phyloP scores from a whole-genome alignment of 129 eudicot genomes.

The Logfia minima region DNA sequence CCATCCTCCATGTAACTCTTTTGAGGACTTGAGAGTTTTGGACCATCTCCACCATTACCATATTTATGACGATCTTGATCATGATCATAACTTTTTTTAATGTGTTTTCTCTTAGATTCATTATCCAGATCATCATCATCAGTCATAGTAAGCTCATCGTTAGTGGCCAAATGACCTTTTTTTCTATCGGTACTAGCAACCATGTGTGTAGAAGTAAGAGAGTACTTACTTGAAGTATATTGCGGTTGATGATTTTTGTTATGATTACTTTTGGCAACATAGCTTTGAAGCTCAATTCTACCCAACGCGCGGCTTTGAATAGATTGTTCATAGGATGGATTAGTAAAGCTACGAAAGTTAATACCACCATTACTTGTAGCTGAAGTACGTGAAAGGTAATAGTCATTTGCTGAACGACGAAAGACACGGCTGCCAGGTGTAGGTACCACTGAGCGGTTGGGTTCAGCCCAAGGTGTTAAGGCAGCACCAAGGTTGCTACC shows the following conservation, averaged over 20 bases:
- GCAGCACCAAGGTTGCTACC: slow-evolving; percentile 53
- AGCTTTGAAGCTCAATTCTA: slow-evolving; percentile 75
- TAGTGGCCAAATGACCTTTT: slow-evolving; percentile 15
- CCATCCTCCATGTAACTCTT: slow-evolving; percentile 14
- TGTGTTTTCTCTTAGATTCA: slow-evolving; percentile 22
- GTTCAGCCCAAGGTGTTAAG: slow-evolving; percentile 61
- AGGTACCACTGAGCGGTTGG: slow-evolving; percentile 14
- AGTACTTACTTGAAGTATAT: neutral
- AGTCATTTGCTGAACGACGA: slow-evolving; percentile 68
- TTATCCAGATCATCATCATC: slow-evolving; percentile 33
- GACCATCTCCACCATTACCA: slow-evolving; percentile 24
- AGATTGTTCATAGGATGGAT: slow-evolving; percentile 36
- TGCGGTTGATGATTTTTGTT: slow-evolving; percentile 17
- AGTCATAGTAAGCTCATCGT: slow-evolving; percentile 26
- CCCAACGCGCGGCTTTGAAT: slow-evolving; percentile 30
- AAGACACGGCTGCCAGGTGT: slow-evolving; percentile 36
- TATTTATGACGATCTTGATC: slow-evolving; percentile 16
- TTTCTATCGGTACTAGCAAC: slow-evolving; percentile 27
- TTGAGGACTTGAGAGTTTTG: slow-evolving; percentile 20
- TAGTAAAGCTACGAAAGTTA: slow-evolving; percentile 29
- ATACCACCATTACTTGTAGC: neutral
- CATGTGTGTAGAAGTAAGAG: slow-evolving; percentile 26
- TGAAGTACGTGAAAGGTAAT: slow-evolving; percentile 46
- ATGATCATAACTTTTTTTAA: slow-evolving; percentile 12
- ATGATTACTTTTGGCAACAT: slow-evolving; percentile 37